Evolutionary conservation across 73 alveolate species (phyloP).

Genomic region (Durusdinium trenchii): DNA sequence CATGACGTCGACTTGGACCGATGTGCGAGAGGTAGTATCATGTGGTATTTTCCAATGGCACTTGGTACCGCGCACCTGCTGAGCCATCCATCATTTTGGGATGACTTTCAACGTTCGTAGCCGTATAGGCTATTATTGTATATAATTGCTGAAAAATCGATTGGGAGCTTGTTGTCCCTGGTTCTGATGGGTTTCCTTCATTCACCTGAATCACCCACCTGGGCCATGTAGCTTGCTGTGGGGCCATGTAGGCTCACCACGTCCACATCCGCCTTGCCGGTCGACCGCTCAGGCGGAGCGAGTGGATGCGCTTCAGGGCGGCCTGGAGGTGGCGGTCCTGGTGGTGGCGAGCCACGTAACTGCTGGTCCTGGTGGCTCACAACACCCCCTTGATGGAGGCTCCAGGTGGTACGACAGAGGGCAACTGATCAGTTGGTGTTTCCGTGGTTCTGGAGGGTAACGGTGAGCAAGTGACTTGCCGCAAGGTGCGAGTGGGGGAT

Average conservation of each 20-base stretch:
- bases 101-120: too few species aligned
- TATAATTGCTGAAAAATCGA: background rate
- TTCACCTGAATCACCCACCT: background rate
- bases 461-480: background rate
- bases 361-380: background rate
- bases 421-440: background rate
- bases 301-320: background rate
- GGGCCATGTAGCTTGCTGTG: too few species aligned
- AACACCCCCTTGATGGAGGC: too few species aligned
- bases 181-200: background rate
- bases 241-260: too few species aligned
- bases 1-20: too few species aligned
- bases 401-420: too few species aligned
- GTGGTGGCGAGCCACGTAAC: background rate
- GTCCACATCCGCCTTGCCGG: too few species aligned
- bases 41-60: too few species aligned
- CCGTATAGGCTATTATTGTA: background rate
- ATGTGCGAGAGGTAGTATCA: too few species aligned
- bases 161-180: background rate
- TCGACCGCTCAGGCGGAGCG: slow-evolving; percentile 32
- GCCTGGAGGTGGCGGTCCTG: background rate
- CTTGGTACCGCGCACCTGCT: too few species aligned
- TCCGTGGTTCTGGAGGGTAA: background rate
- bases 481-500: too few species aligned
- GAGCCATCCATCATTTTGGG: too few species aligned